Evolutionary conservation across 441 rosid species (phyloP).

Genomic region (Geranium incanum): DNA sequence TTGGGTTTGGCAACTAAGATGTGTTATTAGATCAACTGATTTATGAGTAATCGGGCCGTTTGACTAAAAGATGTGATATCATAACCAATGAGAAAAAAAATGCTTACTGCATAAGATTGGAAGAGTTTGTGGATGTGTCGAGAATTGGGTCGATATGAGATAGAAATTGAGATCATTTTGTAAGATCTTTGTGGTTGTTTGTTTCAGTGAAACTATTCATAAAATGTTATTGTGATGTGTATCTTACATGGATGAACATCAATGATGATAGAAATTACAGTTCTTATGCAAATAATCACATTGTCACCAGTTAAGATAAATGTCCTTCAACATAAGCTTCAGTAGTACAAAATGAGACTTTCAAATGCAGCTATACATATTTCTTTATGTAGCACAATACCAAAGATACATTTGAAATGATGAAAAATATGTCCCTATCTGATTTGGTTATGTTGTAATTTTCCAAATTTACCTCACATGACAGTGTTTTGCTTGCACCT

Average conservation of each 20-base stretch:
- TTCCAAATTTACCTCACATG: neutral
- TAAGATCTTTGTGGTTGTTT: neutral
- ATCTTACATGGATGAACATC: neutral
- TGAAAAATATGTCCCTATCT: neutral
- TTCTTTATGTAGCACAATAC: neutral
- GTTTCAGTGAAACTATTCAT: no score
- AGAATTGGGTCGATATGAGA: no score
- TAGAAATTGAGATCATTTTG: no score
- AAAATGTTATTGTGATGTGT: neutral
- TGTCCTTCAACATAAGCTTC: neutral
- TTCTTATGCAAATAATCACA: neutral
- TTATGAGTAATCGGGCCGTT: neutral
- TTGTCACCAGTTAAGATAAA: neutral
- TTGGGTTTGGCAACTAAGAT: constrained; percentile 77
- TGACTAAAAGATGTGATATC: neutral
- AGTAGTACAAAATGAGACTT: neutral
- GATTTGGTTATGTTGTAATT: neutral
- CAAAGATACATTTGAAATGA: neutral
- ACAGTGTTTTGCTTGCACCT: neutral
- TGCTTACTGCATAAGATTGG: neutral
- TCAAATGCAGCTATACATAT: neutral
- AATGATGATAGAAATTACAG: neutral
- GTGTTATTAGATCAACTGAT: constrained; percentile 26
- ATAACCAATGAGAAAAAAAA: neutral
- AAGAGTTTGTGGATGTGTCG: neutral